These are phyloP conservation scores for Sporothrix variecibatus DNA, from an alignment of 2,329 filamentous ascomycete genomes.

Conservation along the genomic window DNA sequence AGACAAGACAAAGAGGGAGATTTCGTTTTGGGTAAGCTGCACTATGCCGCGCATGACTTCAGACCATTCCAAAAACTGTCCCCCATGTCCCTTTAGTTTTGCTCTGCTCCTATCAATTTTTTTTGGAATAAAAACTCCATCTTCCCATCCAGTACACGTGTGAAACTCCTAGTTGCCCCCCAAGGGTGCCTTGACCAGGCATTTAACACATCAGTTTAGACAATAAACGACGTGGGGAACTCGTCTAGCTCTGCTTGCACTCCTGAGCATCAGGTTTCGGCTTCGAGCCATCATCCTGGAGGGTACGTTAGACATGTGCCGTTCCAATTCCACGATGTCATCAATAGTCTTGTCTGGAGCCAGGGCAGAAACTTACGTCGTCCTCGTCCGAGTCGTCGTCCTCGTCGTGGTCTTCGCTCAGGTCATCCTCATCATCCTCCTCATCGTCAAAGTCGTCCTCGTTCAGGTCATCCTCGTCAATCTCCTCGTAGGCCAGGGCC, in stretches of 20 bases:
- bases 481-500: conserved; percentile 92
- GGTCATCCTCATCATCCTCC: conserved; percentile 88
- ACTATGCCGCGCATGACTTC: conserved; percentile 8
- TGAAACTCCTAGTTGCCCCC: background rate
- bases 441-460: conserved; percentile 86
- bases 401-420: conserved; percentile 82
- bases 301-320: conserved; percentile 30
- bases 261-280: conserved; percentile 93
- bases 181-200: background rate
- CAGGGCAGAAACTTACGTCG: conserved; percentile 55
- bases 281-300: conserved; percentile 82
- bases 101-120: conserved; percentile 10
- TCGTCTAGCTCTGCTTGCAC: conserved; percentile 85
- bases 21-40: conserved; percentile 14
- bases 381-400: conserved; percentile 74
- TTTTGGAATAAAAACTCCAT: background rate
- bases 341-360: background rate
- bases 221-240: background rate
- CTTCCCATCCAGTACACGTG: conserved; percentile 3
- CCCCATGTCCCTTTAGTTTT: background rate
- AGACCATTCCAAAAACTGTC: background rate
- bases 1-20: background rate
- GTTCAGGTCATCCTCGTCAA: conserved; percentile 78
- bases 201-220: conserved; percentile 6
- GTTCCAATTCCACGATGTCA: too few species aligned